Evolutionary conservation across 2,329 filamentous ascomycete genomes (phyloP), one percentile per base, ranked within the genome.

Genomic region (Fusarium euwallaceae): DNA sequence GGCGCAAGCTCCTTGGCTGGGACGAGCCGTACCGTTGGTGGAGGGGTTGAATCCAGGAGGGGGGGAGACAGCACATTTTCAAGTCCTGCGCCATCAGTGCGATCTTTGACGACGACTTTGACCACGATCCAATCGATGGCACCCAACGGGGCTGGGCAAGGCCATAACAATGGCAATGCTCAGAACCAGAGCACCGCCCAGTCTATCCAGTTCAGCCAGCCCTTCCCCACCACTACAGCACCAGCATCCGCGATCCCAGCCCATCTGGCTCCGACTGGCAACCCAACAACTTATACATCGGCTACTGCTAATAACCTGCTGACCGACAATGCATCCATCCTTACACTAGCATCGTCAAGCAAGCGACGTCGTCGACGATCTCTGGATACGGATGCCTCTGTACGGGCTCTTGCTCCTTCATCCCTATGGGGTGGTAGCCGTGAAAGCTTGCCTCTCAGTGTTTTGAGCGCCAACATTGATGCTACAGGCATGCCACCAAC

Each of bases 361-460:
- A 95, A 96, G 84, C 90, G 92, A 41, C 89, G 92, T 32, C 91
- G 94, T 39, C 90, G 94, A 59, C 90, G 94, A 70, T 95, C 93
- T 34, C 91, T 96, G 83, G 94, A 97, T 81, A 97, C 94, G 0
- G 93, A 97, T 80, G 94, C 94, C 6, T 96, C 93, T 0, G 93
- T 97, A 43, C 92, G 94, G 51, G 94, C 94, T 3, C 85, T 97
- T n/a, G 93, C 94, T 1, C 94, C 94, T 0, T 94, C 92, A 0
- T 95, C 93, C 1, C 87, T 96, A 6, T 97, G 93, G 87, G 94
- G 94, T 53, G 94, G 94, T 51, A 95, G 92, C 78, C 91, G 94
- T 70, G 94, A 97, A 82, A 94, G 91, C 51, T 87, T 97, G 2
- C 94, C 94, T 0, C 86, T 97, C 29, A 95, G 93, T 78, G 91